Evolutionary conservation across 2,329 filamentous ascomycete genomes (phyloP).

Genomic region (Rhytidhysteron rufulum): DNA sequence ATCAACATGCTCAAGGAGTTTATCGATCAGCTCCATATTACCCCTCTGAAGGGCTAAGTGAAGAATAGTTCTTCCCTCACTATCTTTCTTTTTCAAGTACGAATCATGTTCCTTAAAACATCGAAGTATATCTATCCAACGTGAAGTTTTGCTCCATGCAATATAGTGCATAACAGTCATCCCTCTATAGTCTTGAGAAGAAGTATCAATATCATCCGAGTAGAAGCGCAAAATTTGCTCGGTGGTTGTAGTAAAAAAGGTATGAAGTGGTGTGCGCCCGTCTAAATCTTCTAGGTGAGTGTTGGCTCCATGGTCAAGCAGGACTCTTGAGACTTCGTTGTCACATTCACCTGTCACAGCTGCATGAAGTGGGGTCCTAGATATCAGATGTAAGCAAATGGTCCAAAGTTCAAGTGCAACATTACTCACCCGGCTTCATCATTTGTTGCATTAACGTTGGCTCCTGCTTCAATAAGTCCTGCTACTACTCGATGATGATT

Average conservation of each 20-base stretch:
- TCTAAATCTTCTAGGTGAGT: slow-evolving; percentile 1
- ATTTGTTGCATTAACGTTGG: slow-evolving; percentile 5
- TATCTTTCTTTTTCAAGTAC: background rate
- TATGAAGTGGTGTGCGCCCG: slow-evolving; percentile 8
- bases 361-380: slow-evolving; percentile 8
- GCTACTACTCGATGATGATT: slow-evolving; percentile 2
- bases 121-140: background rate
- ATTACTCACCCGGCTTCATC: slow-evolving; percentile 8
- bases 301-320: slow-evolving; percentile 7
- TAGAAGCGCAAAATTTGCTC: slow-evolving; percentile 2
- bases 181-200: slow-evolving; percentile 3
- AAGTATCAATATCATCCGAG: slow-evolving; percentile 5
- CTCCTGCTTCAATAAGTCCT: slow-evolving; percentile 2
- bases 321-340: slow-evolving; percentile 1
- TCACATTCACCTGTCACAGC: background rate
- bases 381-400: too few relatives aligned
- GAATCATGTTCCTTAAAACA: background rate
- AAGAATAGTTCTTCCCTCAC: slow-evolving; percentile 1
- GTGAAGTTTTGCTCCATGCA: slow-evolving; percentile 4
- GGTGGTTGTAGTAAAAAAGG: slow-evolving; percentile 2
- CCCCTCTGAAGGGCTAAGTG: slow-evolving; percentile 6
- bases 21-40: slow-evolving; percentile 3
- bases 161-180: slow-evolving; percentile 10
- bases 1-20: slow-evolving; percentile 1
- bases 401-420: background rate